phyloP scores from a whole-genome alignment of 2,329 filamentous ascomycete genomes.

The Colletotrichum cereale region DNA sequence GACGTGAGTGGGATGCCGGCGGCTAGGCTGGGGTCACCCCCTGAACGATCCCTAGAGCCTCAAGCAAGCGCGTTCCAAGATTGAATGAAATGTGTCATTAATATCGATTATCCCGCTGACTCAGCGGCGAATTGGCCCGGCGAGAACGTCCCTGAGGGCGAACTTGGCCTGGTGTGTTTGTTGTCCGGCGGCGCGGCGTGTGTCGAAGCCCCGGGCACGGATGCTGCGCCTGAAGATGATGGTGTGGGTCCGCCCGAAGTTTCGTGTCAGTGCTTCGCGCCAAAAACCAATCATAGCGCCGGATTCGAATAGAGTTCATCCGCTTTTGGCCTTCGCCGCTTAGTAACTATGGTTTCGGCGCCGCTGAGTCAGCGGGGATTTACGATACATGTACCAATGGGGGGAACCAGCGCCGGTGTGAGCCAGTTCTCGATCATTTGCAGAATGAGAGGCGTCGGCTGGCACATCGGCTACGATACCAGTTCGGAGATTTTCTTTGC shows the following conservation, averaged over 20 bases:
- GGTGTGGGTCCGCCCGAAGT: constrained; percentile 8
- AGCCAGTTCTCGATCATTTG: constrained; percentile 13
- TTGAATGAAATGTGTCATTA: constrained; percentile 2
- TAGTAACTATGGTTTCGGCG: rapidly evolving
- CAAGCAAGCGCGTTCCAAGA: background rate
- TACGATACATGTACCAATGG: constrained; percentile 30
- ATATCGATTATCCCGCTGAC: constrained; percentile 7
- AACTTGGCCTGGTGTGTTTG: background rate
- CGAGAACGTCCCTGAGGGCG: background rate
- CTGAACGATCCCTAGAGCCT: constrained; percentile 10
- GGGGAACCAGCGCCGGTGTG: constrained; percentile 14
- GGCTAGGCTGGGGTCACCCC: constrained; percentile 13
- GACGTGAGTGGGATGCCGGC: constrained; percentile 18
- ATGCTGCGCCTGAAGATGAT: background rate
- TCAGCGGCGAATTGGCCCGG: constrained; percentile 4
- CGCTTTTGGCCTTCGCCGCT: background rate
- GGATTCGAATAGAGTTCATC: background rate
- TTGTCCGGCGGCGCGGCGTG: constrained; percentile 18
- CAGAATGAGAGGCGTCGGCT: background rate
- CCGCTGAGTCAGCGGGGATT: constrained; percentile 37
- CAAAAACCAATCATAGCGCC: background rate
- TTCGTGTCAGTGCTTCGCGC: constrained; percentile 5
- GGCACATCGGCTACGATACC: background rate
- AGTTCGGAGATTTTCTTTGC: background rate
- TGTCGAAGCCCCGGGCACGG: constrained; percentile 21